Conservation (phyloP, 805 yeast species). For the Saccharomycopsis babjevae region DNA sequence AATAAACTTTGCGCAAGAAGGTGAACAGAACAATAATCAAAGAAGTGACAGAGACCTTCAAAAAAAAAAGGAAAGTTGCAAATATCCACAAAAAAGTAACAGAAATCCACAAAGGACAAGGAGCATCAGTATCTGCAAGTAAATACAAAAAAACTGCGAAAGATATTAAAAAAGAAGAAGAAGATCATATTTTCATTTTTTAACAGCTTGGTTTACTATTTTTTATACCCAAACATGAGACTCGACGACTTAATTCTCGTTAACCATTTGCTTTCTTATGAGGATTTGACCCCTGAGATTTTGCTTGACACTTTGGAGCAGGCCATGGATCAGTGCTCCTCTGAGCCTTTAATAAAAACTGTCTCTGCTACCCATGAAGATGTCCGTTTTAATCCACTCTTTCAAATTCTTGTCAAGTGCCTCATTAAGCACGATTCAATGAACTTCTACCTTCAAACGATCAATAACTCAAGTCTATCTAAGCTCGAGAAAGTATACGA, state of each 20-base stretch:
- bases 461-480: conserved; percentile 1
- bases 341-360: not conserved
- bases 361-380: not conserved
- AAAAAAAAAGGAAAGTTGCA: no score
- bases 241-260: conserved; percentile 5
- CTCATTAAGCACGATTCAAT: conserved; percentile 1
- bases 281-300: not conserved
- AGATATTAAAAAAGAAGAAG: no score
- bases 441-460: conserved; percentile 1
- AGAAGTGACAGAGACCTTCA: no score
- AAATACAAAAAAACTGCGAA: no score
- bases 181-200: no score
- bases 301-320: conserved; percentile 4
- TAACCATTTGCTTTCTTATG: conserved; percentile 7
- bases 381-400: not conserved
- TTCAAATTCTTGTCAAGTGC: conserved; percentile 5
- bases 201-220: no score
- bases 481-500: conserved; percentile 7
- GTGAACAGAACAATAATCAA: no score
- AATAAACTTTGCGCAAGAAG: no score
- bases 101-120: no score
- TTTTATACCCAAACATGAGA: conserved; percentile 2
- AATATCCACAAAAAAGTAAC: no score
- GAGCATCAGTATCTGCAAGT: no score
- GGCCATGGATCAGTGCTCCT: not conserved